Evolutionary conservation across 345 rosid genomes (phyloP).

Genomic region (Jatropha curcas): DNA sequence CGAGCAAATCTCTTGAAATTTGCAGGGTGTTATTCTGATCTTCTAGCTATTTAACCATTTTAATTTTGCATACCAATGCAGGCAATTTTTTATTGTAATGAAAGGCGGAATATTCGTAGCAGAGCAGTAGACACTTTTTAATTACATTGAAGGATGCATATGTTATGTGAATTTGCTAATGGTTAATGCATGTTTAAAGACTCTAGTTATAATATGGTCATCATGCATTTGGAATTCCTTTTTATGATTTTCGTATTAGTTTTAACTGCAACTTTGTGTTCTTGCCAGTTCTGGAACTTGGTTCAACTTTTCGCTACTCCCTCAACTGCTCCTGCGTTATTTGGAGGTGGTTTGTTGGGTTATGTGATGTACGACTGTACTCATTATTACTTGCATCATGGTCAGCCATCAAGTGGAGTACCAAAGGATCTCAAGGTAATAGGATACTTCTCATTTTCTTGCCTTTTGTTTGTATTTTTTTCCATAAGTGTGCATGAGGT

Average conservation of each 20-base stretch:
- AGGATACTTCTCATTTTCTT: background rate
- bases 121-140: background rate
- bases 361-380: conserved; percentile 88
- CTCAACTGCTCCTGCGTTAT: conserved; percentile 72
- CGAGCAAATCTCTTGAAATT: background rate
- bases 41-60: background rate
- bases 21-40: background rate
- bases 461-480: no score
- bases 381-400: conserved; percentile 94
- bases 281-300: conserved; percentile 72
- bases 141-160: background rate
- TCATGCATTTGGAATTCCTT: background rate
- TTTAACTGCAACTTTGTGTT: background rate
- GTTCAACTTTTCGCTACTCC: conserved; percentile 59
- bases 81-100: background rate
- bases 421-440: conserved; percentile 77
- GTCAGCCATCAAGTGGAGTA: conserved; percentile 62
- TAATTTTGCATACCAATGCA: background rate
- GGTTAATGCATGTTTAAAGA: background rate
- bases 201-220: background rate
- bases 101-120: no score
- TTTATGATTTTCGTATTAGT: background rate
- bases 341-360: conserved; percentile 87
- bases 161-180: background rate
- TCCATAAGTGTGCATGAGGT: background rate